These are phyloP conservation scores for Sporothrix inflata DNA, from an alignment of 2,329 filamentous ascomycete species.

Conservation along the genomic window DNA sequence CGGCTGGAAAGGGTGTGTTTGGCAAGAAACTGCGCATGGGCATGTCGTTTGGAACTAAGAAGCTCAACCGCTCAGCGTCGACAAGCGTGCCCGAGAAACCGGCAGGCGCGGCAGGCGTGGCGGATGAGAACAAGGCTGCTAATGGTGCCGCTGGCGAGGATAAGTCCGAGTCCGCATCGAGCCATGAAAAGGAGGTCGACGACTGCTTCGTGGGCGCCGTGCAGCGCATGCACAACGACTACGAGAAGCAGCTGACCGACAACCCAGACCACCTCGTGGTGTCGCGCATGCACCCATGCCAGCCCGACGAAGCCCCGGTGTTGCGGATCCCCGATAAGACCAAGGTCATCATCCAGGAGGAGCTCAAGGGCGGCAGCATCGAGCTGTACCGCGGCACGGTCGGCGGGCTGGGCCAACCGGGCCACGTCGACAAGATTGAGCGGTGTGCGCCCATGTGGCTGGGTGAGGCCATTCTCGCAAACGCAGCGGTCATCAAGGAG, in stretches of 20 bases:
- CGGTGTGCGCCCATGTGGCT: constrained; percentile 89
- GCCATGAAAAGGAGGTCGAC: constrained; percentile 72
- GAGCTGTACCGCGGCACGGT: constrained; percentile 93
- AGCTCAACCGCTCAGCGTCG: constrained; percentile 71
- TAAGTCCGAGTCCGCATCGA: constrained; percentile 26
- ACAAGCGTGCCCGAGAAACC: constrained; percentile 72
- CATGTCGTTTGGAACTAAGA: constrained; percentile 80
- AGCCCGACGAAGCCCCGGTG: constrained; percentile 74
- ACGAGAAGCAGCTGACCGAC: constrained; percentile 68
- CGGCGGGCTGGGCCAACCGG: constrained; percentile 63
- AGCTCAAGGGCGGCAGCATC: constrained; percentile 69
- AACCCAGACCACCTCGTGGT: constrained; percentile 59
- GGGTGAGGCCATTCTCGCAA: constrained; percentile 82
- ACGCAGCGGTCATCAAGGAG: constrained; percentile 83
- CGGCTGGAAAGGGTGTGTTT: constrained; percentile 64
- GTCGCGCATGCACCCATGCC: constrained; percentile 67
- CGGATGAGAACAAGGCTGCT: constrained; percentile 72
- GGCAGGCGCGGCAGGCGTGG: constrained; percentile 51
- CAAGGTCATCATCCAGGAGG: constrained; percentile 70
- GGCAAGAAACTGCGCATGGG: constrained; percentile 82
- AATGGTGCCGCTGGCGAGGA: constrained; percentile 34
- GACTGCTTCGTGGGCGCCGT: constrained; percentile 74
- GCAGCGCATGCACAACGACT: constrained; percentile 72
- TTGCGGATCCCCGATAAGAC: constrained; percentile 69
- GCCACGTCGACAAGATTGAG: constrained; percentile 81